Base-by-base conservation (phyloP, 163 green algal genomes). In the Scenedesmus sp. region DNA sequence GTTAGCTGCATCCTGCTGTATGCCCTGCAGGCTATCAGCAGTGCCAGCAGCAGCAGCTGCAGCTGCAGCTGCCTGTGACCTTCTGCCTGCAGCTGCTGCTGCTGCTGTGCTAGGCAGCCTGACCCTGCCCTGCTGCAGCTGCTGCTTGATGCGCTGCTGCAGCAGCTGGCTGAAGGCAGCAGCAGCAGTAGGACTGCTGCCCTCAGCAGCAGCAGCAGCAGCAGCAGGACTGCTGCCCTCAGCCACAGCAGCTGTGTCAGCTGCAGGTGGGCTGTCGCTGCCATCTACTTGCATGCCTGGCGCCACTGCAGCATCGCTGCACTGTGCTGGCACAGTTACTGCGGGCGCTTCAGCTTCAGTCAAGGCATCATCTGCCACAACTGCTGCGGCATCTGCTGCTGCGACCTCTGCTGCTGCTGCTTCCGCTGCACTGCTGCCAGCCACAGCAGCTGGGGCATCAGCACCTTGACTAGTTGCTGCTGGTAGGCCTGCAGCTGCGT, bases 101-200 rank as follows among this genome's bases (percentile, higher is more conserved):
- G 82, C 0, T 54, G 54, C 54, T 55, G 55, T 54, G 52, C 67
- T 74, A 4, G 86, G 86, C 54, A 90, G 86, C 67, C n/a, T 56
- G 16, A 85, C 67, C 60, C 86, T 64, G 20, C 86, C 86, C 70
- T 90, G 86, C 26, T 26, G 26, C 16, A 84, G 73, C 74, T 86
- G 76, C 79, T 74, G 60, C 79, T 88, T 56, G 15, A 92, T 88
- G n/a, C 88, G 60, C 88, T 88, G 79, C 15, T 88, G 76, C 60
- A 92, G 67, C 60, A 92, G 6, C 3, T 62, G 56, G 3, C 23
- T 64, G 18, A 92, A 92, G 46, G 16, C 67, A 4, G 85, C 85
- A 5, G 59, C 57, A 26, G 84, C 34, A 46, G 84, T 1, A 46
- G 34, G 34, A 46, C 57, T 13, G 46, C 79, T 66, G 79, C 52